Base-by-base conservation (phyloP, 176 grass and related monocot genomes). In the Chrysopogon serrulatus region DNA sequence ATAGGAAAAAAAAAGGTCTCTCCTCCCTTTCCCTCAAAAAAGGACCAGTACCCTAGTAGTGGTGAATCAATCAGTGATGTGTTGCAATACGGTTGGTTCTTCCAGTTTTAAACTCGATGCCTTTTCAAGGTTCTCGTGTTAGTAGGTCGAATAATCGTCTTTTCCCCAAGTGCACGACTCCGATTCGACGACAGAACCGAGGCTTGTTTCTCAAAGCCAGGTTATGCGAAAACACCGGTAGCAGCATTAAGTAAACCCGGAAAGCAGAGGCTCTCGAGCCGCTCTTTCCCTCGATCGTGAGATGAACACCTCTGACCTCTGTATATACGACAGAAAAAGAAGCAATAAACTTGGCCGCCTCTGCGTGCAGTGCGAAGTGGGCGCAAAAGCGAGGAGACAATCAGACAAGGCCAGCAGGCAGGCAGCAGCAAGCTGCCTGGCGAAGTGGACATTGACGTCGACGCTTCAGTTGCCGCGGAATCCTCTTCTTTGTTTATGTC, bases 381-480 rank as follows among this genome's bases (percentile, higher is more conserved):
- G 71, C 10, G 35, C 33, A 56, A 81, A 85, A 77, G 83, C 13
- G 78, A 60, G 5, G 78, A 17, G 42, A 65, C 76, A 79, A 49
- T 6, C 68, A 12, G 43, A 68, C 83, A 78, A 14, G 27, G 21
- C 65, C 78, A 78, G 17, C 1, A n/a, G n/a, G 0, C 64, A 82
- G 82, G 35, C 67, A 57, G 83, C 78, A 27, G 64, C 62, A 3
- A 17, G 68, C 14, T 45, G 69, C 39, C 21, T 1, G 21, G 56
- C 19, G 5, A 78, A 86, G 33, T 70, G 72, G 53, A 77, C 26
- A 60, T 9, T 63, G 82, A 85, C 77, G 36, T 82, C 41, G 72
- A 82, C 88, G 45, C 61, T 15, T 63, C 77, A 21, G 43, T 77
- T 77, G 83, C 65, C 65, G 67, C 75, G 27, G 71, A 86, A 90